Evolutionary conservation across 1,284 basidiomycete genomes (phyloP).

Genomic region (Moesziomyces sp.): DNA sequence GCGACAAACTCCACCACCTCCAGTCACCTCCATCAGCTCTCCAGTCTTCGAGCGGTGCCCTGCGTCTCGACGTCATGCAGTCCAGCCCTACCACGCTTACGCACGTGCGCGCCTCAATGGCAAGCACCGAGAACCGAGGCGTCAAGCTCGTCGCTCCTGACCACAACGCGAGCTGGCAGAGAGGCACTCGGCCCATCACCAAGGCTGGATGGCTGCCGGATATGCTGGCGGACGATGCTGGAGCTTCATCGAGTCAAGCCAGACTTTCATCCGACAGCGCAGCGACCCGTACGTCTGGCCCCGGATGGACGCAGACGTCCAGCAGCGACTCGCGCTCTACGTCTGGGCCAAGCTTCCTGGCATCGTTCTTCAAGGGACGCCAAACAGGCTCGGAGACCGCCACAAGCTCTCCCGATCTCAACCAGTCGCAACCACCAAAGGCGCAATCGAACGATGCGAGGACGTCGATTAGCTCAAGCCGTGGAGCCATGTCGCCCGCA

Average conservation of each 20-base stretch:
- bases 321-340: slow-evolving; percentile 27
- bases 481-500: slow-evolving; percentile 5
- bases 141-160: slow-evolving; percentile 23
- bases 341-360: slow-evolving; percentile 28
- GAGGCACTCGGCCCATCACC: slow-evolving; percentile 13
- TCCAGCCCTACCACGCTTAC: slow-evolving; percentile 18
- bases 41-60: slow-evolving; percentile 18
- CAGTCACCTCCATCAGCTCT: slow-evolving; percentile 26
- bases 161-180: slow-evolving; percentile 21
- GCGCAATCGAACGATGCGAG: slow-evolving; percentile 4
- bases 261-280: neutral
- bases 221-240: slow-evolving; percentile 6
- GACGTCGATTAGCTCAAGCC: slow-evolving; percentile 7
- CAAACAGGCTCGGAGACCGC: slow-evolving; percentile 14
- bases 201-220: slow-evolving; percentile 36
- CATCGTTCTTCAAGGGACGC: slow-evolving; percentile 39
- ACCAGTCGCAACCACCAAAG: neutral
- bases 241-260: slow-evolving; percentile 3
- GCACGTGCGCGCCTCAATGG: slow-evolving; percentile 19
- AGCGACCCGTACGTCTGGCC: slow-evolving; percentile 17
- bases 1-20: slow-evolving; percentile 29
- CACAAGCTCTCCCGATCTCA: neutral
- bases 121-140: slow-evolving; percentile 27
- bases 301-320: slow-evolving; percentile 43
- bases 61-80: slow-evolving; percentile 14